Evolutionary conservation across 2,329 filamentous ascomycete genomes (phyloP).

Genomic region (Clarireedia homoeocarpa): DNA sequence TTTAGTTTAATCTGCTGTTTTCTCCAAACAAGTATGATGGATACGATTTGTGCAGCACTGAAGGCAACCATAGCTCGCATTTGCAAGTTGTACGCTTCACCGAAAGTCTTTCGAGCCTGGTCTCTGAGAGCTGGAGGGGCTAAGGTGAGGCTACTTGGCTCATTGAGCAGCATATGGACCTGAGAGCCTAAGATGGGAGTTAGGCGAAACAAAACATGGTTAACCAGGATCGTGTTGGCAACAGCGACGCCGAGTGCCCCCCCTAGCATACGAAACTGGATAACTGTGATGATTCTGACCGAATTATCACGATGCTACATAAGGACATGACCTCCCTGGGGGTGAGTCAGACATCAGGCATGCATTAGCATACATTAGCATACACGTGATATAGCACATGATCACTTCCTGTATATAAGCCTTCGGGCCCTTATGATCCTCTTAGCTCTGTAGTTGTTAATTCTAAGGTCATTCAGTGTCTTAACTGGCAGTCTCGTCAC

Average conservation of each 20-base stretch:
- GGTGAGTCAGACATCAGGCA: too few relatives aligned
- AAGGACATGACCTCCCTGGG: too few relatives aligned
- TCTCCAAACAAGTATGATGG: background rate
- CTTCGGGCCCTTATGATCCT: too few relatives aligned
- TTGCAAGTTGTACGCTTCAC: background rate
- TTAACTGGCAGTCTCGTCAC: too few relatives aligned
- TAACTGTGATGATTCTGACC: too few relatives aligned
- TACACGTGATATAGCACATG: too few relatives aligned
- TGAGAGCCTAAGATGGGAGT: background rate
- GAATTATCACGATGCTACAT: too few relatives aligned
- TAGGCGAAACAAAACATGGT: background rate
- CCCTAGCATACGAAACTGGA: background rate
- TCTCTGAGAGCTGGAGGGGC: background rate
- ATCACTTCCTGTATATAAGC: too few relatives aligned
- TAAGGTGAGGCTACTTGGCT: background rate
- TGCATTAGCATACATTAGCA: too few relatives aligned
- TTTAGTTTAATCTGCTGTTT: background rate
- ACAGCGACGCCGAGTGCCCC: background rate
- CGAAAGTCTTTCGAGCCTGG: background rate
- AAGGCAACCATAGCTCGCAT: background rate
- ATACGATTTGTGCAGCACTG: background rate
- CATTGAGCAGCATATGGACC: background rate
- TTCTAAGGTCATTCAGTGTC: too few relatives aligned
- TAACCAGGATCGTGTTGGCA: background rate
- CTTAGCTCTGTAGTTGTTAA: too few relatives aligned